Base-by-base conservation (phyloP, 257 asterid species). In the Striga asiatica region DNA sequence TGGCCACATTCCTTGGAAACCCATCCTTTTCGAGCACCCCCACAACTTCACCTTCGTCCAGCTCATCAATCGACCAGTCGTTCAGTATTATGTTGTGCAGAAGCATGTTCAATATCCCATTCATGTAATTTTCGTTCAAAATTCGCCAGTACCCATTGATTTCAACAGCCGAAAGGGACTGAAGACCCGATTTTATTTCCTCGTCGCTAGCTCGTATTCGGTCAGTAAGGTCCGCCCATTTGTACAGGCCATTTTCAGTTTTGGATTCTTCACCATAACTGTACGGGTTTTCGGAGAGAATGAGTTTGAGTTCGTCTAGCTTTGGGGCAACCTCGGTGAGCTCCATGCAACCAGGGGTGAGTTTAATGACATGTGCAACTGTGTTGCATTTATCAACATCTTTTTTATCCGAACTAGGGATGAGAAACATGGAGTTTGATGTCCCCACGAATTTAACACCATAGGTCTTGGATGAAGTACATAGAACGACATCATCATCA, bases 401-500 rank as follows among this genome's bases (percentile, higher is more conserved):
- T 56, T 75, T 66, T 56, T 66, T 65, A 60, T 65, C 62, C 10
- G 72, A 21, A 17, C 97, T 95, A 62, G 98, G 97, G 56, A 91
- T 67, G 60, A 91, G 95, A 62, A 84, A 79, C 17, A 84, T 78
- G 3, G 98, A 87, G 71, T 91, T 91, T 49, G 98, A 87, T 18
- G 94, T 80, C 20, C 97, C 98, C 39, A 91, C 98, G 67, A 78
- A 91, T 75, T 91, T 91, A 54, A 91, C 68, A 6, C 89, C 85
- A 66, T 80, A 91, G 48, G 98, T 87, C 79, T 91, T 91, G 38
- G 93, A 80, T 28, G 65, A 50, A 24, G 88, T 82, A 65, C 98
- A 91, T 21, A 91, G 82, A 76, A 91, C 98, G 58, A 95, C 95
- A 54, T 82, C 97, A 71, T 87, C 98, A 65, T 84, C 89, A 27